Percentiles rank a stretch among this genome's conserved stretches.
Evolutionary conservation across 441 rosid genomes (phyloP).

Genomic region (Aquilaria agallochum): DNA sequence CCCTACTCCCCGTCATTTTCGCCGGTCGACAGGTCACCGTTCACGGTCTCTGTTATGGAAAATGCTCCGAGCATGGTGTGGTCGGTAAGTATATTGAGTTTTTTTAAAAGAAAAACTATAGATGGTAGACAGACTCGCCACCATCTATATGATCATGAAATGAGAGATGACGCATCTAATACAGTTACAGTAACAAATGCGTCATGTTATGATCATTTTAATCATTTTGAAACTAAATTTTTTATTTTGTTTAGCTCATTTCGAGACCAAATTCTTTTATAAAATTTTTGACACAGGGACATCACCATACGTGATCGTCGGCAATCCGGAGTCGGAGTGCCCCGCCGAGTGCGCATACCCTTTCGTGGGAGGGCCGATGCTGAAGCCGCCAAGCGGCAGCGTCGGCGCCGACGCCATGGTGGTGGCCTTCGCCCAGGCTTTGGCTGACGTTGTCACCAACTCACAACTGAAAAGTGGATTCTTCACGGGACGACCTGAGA

Average conservation of each 20-base stretch:
- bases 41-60: constrained; percentile 47
- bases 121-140: no score
- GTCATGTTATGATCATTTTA: not conserved
- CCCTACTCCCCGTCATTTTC: constrained; percentile 34
- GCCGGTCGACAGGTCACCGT: constrained; percentile 39
- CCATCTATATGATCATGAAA: no score
- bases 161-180: no score
- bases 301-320: constrained; percentile 45
- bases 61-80: constrained; percentile 42
- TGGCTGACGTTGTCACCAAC: constrained; percentile 41
- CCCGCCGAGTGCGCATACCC: constrained; percentile 74
- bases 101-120: not conserved
- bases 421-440: constrained; percentile 44
- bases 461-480: constrained; percentile 26
- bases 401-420: constrained; percentile 59
- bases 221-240: not conserved
- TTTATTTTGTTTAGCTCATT: not conserved
- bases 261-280: not conserved
- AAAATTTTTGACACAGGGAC: constrained; percentile 6
- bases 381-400: constrained; percentile 52
- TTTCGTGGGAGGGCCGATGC: constrained; percentile 35
- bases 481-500: not conserved
- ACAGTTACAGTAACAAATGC: no score
- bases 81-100: constrained; percentile 16
- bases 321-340: constrained; percentile 56